Conservation (phyloP, 805 yeast genomes). For the Ogataea paradorogensis region DNA sequence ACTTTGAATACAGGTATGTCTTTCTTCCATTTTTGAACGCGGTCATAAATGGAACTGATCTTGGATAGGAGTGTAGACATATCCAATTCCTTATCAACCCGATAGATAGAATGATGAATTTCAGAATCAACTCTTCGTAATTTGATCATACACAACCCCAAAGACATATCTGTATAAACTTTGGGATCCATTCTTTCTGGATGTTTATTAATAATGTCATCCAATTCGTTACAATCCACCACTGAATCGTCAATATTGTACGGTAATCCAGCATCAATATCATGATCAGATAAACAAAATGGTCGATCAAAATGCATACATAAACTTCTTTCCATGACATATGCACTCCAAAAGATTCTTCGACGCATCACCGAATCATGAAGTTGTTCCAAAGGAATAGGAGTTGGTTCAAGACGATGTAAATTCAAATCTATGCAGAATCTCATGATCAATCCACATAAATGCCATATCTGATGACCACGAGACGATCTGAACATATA, state of each 20-base stretch:
- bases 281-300: slow-evolving; percentile 46
- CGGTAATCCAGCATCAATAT: slow-evolving; percentile 46
- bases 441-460: slow-evolving; percentile 19
- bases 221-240: slow-evolving; percentile 16
- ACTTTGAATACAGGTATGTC: slow-evolving; percentile 16
- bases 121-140: slow-evolving; percentile 22
- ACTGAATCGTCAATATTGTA: slow-evolving; percentile 22
- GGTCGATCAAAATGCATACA: slow-evolving; percentile 50
- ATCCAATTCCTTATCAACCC: slow-evolving; percentile 18
- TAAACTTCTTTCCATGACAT: slow-evolving; percentile 46
- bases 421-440: slow-evolving; percentile 21
- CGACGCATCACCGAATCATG: slow-evolving; percentile 20
- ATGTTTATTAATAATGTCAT: slow-evolving; percentile 19
- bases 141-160: slow-evolving; percentile 12
- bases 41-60: slow-evolving; percentile 10
- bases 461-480: slow-evolving; percentile 24
- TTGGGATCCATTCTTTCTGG: slow-evolving; percentile 17
- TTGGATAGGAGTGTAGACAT: slow-evolving; percentile 11
- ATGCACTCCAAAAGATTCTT: slow-evolving; percentile 47
- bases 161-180: slow-evolving; percentile 19
- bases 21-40: slow-evolving; percentile 17
- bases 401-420: slow-evolving; percentile 16
- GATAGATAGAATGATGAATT: slow-evolving; percentile 20
- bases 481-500: slow-evolving; percentile 20
- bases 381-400: slow-evolving; percentile 13